Percentiles rank a stretch among this genome's conserved stretches.
These are phyloP conservation scores for Bromus sterilis DNA, from an alignment of 176 grass and related monocot genomes.

Conservation along the genomic window DNA sequence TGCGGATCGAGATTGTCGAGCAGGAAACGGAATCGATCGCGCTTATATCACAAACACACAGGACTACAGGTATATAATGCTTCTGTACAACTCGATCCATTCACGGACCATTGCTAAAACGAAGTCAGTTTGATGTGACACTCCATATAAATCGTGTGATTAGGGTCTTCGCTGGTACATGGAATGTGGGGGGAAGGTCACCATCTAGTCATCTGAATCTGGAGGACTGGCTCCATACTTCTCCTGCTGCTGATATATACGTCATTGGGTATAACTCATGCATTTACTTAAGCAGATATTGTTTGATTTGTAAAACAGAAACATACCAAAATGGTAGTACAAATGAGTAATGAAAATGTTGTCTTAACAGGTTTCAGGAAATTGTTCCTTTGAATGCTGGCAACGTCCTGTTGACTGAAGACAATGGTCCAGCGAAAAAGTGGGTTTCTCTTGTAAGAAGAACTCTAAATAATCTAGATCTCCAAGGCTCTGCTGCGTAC, in stretches of 20 bases:
- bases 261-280: conserved; percentile 59
- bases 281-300: not conserved
- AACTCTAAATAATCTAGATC: conserved; percentile 63
- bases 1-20: conserved; percentile 33
- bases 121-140: conserved; percentile 8
- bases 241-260: conserved; percentile 95
- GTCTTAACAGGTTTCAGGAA: conserved; percentile 76
- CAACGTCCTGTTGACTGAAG: conserved; percentile 71
- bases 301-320: not conserved
- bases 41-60: conserved; percentile 75
- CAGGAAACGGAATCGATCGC: conserved; percentile 44
- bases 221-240: conserved; percentile 90
- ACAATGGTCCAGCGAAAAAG: conserved; percentile 77
- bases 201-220: conserved; percentile 80
- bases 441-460: conserved; percentile 76
- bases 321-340: not conserved
- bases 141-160: not conserved
- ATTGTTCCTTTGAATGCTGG: conserved; percentile 95
- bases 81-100: not conserved
- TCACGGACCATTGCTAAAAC: not conserved
- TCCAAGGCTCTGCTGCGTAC: conserved; percentile 40
- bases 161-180: conserved; percentile 83
- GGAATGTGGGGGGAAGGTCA: conserved; percentile 97
- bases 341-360: not conserved
- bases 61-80: conserved; percentile 59